These are phyloP conservation scores for Apiospora pterosperma DNA, from an alignment of 2,329 filamentous ascomycete genomes.

Conservation along the genomic window DNA sequence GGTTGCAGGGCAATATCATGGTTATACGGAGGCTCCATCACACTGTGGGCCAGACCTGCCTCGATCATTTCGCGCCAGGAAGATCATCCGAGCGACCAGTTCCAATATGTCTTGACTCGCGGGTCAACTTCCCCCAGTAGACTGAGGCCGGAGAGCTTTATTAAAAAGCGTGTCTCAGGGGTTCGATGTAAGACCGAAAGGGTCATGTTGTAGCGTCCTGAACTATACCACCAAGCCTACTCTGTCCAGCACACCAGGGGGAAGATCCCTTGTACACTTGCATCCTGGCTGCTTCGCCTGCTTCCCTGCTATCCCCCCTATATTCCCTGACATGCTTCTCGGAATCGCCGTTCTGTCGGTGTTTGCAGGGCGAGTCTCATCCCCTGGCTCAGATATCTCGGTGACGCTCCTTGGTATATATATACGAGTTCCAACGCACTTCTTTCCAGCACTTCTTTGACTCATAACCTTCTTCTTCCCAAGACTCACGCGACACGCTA, in stretches of 20 bases:
- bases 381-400: background rate
- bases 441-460: too few species aligned
- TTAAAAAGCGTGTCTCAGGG: background rate
- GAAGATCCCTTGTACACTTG: background rate
- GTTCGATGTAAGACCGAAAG: background rate
- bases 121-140: too few species aligned
- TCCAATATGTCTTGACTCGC: too few species aligned
- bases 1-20: too few species aligned
- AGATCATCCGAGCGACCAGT: too few species aligned
- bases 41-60: too few species aligned
- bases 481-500: background rate
- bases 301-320: background rate
- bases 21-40: too few species aligned
- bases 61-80: too few species aligned
- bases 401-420: background rate
- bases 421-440: background rate
- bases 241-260: background rate
- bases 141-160: background rate
- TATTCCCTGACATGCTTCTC: background rate
- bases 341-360: background rate
- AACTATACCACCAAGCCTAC: background rate
- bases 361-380: background rate
- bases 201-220: background rate
- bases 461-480: background rate
- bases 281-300: background rate